phyloP scores from a whole-genome alignment of 2,329 filamentous ascomycete genomes.

The Neurospora sp. region DNA sequence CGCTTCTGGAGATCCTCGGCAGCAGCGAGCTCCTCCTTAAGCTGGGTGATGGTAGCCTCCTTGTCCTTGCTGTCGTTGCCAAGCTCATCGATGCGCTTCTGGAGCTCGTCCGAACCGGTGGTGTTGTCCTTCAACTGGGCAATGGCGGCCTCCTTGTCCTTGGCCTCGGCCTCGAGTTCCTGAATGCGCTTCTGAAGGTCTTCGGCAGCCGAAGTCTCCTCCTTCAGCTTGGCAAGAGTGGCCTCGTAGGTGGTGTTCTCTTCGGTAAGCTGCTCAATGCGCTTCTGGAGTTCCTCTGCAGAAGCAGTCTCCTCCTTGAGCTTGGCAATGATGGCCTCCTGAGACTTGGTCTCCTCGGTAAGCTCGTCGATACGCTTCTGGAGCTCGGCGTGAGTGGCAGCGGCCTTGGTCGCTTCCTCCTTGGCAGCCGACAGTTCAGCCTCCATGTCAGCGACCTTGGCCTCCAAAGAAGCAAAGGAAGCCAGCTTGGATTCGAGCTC shows the following conservation, averaged over 20 bases:
- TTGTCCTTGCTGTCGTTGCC: constrained; percentile 36
- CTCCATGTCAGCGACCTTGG: constrained; percentile 32
- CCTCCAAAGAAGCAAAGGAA: constrained; percentile 29
- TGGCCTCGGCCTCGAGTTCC: constrained; percentile 28
- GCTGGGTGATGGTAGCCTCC: constrained; percentile 37
- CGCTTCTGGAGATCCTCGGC: constrained; percentile 46
- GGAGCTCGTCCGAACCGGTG: constrained; percentile 33
- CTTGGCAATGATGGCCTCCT: constrained; percentile 44
- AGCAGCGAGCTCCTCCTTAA: constrained; percentile 38
- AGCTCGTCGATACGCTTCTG: constrained; percentile 39
- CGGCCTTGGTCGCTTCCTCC: constrained; percentile 30
- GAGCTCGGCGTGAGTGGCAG: constrained; percentile 37
- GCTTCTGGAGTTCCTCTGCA: constrained; percentile 46
- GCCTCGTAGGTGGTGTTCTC: constrained; percentile 34
- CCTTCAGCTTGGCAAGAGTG: constrained; percentile 40
- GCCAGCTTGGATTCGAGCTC: constrained; percentile 34
- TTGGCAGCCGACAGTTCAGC: constrained; percentile 36
- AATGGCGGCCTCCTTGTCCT: constrained; percentile 33
- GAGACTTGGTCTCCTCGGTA: constrained; percentile 14
- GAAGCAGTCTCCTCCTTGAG: constrained; percentile 46
- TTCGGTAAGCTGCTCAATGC: constrained; percentile 41
- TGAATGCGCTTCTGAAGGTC: constrained; percentile 35
- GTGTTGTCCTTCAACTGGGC: constrained; percentile 39
- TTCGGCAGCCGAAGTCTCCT: constrained; percentile 33
- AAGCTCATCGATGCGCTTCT: constrained; percentile 41